phyloP scores from a whole-genome alignment of 2,329 filamentous ascomycete species.

The Sclerotinia glacialis region DNA sequence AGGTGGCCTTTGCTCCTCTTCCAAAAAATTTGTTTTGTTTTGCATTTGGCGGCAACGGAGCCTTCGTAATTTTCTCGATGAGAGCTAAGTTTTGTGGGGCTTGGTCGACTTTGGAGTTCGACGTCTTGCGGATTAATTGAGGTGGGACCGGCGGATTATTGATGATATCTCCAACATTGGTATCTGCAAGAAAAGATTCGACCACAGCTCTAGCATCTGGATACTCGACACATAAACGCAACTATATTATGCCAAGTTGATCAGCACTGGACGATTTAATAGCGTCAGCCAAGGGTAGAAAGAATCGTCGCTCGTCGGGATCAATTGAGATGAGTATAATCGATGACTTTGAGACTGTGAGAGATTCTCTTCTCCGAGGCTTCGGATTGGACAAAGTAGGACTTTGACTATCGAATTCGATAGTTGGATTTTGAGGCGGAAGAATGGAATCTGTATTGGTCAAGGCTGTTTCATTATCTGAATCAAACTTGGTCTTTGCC shows the following conservation, averaged over 20 bases:
- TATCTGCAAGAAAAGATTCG: constrained; percentile 13
- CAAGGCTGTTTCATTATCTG: neutral
- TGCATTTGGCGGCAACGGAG: neutral
- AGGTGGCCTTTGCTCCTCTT: neutral
- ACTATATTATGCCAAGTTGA: neutral
- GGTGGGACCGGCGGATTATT: too few species aligned
- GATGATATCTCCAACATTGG: neutral
- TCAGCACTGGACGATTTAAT: constrained; percentile 6
- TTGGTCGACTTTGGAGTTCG: neutral
- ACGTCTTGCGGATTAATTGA: neutral
- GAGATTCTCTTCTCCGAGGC: neutral
- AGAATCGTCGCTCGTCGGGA: constrained; percentile 15
- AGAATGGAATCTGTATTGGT: neutral
- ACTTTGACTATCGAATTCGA: neutral
- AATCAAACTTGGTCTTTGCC: neutral
- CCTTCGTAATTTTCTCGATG: too few species aligned
- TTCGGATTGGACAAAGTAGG: constrained; percentile 5
- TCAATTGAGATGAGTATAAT: constrained; percentile 1
- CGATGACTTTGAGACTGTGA: neutral
- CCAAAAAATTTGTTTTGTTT: neutral
- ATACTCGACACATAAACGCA: constrained; percentile 15
- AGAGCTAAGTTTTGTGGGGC: neutral
- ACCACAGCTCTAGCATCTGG: constrained; percentile 10
- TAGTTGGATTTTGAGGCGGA: neutral
- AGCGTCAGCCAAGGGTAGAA: constrained; percentile 13